A percentile compares a stretch with the other conserved stretches of the same genome.
Evolutionary conservation across 83 land plant genomes (phyloP).

Genomic region (Diphasiastrum complanatum): DNA sequence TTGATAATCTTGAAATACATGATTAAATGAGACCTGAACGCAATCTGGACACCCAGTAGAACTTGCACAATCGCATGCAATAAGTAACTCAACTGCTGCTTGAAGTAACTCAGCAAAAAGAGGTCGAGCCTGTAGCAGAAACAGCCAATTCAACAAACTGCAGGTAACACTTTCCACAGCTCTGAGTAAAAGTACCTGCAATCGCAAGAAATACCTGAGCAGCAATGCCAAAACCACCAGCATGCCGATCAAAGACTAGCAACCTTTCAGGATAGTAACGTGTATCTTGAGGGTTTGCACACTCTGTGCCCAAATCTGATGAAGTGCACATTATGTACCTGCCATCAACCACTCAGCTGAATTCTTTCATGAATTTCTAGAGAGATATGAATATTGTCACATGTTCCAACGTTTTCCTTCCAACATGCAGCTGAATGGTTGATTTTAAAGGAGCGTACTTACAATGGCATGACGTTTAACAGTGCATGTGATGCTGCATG

Average conservation of each 20-base stretch:
- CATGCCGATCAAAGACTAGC: slow-evolving; percentile 77
- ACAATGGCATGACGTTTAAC: slow-evolving; percentile 84
- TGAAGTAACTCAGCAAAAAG: slow-evolving; percentile 63
- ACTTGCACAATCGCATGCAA: slow-evolving; percentile 54
- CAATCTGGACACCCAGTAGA: slow-evolving; percentile 86
- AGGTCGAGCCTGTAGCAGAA: slow-evolving; percentile 55
- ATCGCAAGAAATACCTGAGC: slow-evolving; percentile 49
- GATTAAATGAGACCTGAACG: slow-evolving; percentile 47
- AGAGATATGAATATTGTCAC: background rate
- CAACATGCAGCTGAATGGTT: background rate
- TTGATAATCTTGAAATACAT: background rate
- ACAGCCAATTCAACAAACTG: background rate
- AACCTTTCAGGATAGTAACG: slow-evolving; percentile 85
- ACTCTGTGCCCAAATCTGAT: slow-evolving; percentile 82
- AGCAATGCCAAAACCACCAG: slow-evolving; percentile 86
- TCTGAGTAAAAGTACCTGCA: background rate
- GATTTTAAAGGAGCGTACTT: slow-evolving; percentile 22
- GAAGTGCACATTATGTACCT: slow-evolving; percentile 79
- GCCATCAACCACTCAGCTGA: background rate
- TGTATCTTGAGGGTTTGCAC: slow-evolving; percentile 83
- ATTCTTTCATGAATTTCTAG: background rate
- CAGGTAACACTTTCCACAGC: slow-evolving; percentile 7
- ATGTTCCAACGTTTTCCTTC: background rate
- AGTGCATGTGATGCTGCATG: slow-evolving; percentile 97
- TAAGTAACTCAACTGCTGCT: slow-evolving; percentile 71